phyloP scores from a whole-genome alignment of 495 filamentous ascomycete genomes.

The Neurospora sp. region DNA sequence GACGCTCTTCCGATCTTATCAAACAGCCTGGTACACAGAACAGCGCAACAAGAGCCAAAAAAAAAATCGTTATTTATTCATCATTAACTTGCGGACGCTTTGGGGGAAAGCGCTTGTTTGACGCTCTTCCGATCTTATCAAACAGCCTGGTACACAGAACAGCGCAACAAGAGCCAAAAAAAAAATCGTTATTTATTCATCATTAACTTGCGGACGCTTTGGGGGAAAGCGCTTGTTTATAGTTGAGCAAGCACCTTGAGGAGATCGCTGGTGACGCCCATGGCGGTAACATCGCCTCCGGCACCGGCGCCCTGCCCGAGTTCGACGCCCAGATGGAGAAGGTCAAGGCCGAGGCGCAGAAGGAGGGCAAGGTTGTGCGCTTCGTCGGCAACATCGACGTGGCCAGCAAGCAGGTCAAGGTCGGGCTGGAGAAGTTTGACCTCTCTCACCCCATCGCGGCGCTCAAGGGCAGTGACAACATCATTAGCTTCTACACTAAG shows the following conservation, averaged over 20 bases:
- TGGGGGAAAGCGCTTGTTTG: too few species aligned
- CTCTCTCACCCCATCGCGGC: constrained; percentile 78
- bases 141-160: not conserved
- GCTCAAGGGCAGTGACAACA: constrained; percentile 93
- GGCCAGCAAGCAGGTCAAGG: constrained; percentile 61
- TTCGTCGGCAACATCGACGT: constrained; percentile 93
- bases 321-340: constrained; percentile 81
- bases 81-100: too few species aligned
- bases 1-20: too few species aligned
- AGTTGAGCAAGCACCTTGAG: constrained; percentile 63
- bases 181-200: not conserved
- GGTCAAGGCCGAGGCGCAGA: constrained; percentile 65
- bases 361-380: constrained; percentile 80
- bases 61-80: too few species aligned
- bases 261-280: constrained; percentile 86
- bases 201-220: not conserved
- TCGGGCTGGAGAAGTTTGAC: constrained; percentile 81
- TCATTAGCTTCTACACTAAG: constrained; percentile 95
- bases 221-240: constrained; percentile 3
- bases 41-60: too few species aligned
- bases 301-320: constrained; percentile 74
- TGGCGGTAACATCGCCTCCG: constrained; percentile 89
- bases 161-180: not conserved
- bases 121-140: too few species aligned
- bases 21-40: too few species aligned